Conservation (phyloP, 2,329 filamentous ascomycete species). For the Curvularia lunata region DNA sequence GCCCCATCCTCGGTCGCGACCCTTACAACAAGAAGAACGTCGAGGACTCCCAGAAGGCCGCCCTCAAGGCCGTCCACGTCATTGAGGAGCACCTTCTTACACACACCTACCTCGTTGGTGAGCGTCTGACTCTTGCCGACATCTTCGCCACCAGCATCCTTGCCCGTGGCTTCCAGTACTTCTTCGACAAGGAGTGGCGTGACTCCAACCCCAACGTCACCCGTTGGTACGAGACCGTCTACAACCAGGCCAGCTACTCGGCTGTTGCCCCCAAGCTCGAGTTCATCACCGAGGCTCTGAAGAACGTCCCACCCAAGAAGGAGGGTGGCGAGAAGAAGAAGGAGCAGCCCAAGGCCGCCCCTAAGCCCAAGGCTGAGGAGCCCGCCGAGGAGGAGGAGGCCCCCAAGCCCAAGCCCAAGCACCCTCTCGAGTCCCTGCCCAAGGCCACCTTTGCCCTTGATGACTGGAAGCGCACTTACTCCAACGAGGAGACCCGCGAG, state of each 20-base stretch:
- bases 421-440: conserved; percentile 86
- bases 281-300: conserved; percentile 81
- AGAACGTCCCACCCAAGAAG: conserved; percentile 77
- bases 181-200: conserved; percentile 93
- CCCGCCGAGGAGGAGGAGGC: conserved; percentile 69
- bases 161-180: conserved; percentile 87
- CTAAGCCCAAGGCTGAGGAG: conserved; percentile 61
- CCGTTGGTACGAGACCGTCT: conserved; percentile 94
- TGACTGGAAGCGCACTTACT: conserved; percentile 99
- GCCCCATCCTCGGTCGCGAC: conserved; percentile 78
- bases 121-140: conserved; percentile 96
- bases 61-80: conserved; percentile 71
- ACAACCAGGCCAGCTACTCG: conserved; percentile 90
- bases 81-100: conserved; percentile 86
- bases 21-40: conserved; percentile 98
- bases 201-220: conserved; percentile 80
- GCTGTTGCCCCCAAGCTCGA: conserved; percentile 76
- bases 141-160: conserved; percentile 81
- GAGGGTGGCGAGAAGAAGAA: conserved; percentile 73
- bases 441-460: conserved; percentile 83
- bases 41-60: conserved; percentile 75
- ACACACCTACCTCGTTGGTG: conserved; percentile 97
- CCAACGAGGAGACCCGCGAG: conserved; percentile 85
- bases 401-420: conserved; percentile 87
- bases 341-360: conserved; percentile 65